Evolutionary conservation across 768 basidiomycete species (phyloP).

Genomic region (Lactifluus hygrophoroides): DNA sequence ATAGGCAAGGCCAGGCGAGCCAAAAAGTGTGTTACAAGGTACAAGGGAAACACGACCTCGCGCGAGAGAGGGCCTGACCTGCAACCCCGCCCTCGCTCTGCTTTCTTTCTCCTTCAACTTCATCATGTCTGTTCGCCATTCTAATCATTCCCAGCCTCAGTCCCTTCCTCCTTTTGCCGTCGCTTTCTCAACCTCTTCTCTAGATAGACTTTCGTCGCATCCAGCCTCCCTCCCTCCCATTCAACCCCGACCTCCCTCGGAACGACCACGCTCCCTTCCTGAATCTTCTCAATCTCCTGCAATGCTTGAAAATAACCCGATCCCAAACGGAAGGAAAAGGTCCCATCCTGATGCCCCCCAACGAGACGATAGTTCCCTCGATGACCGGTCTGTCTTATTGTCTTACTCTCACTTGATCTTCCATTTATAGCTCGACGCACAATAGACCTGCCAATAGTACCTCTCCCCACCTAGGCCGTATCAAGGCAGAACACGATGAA

Average conservation of each 20-base stretch:
- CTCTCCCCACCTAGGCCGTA: conserved; percentile 38
- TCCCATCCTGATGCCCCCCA: conserved; percentile 17
- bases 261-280: conserved; percentile 22
- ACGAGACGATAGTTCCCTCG: conserved; percentile 6
- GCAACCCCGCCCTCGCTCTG: neutral
- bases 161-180: conserved; percentile 75
- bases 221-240: conserved; percentile 61
- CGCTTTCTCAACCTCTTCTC: conserved; percentile 54
- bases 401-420: conserved; percentile 13
- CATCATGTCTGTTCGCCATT: conserved; percentile 29
- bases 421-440: conserved; percentile 10
- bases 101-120: neutral
- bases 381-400: conserved; percentile 19
- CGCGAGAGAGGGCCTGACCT: neutral
- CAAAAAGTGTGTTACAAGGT: too few relatives aligned
- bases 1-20: neutral
- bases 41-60: too few relatives aligned
- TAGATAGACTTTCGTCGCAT: conserved; percentile 39
- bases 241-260: conserved; percentile 34
- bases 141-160: conserved; percentile 40
- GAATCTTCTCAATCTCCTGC: conserved; percentile 19
- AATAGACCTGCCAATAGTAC: conserved; percentile 25
- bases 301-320: conserved; percentile 15
- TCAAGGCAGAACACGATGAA: conserved; percentile 60
- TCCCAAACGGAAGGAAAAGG: conserved; percentile 25